Evolutionary conservation across 306 rosid genomes (phyloP).

Genomic region (Prunus mongolica): DNA sequence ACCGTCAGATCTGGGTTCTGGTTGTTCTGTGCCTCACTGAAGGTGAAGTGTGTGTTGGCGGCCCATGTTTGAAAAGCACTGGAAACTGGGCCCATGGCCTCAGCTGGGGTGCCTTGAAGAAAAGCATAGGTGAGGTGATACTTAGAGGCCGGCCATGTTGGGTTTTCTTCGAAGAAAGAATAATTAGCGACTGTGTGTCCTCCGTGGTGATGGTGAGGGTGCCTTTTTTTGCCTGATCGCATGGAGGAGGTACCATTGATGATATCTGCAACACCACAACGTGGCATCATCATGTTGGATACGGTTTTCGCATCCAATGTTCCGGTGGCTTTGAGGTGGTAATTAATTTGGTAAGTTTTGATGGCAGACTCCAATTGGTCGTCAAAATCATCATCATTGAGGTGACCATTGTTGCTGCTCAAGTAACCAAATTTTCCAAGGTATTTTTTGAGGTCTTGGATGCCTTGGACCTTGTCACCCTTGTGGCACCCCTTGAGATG

Average conservation of each 20-base stretch:
- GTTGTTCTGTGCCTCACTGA: background rate
- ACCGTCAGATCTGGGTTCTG: slow-evolving; percentile 7
- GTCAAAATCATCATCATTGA: slow-evolving; percentile 17
- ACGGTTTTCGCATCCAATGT: slow-evolving; percentile 28
- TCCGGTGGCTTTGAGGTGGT: slow-evolving; percentile 23
- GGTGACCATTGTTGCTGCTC: background rate
- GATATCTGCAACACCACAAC: slow-evolving; percentile 43
- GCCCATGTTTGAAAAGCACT: slow-evolving; percentile 32
- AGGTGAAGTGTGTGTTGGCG: slow-evolving; percentile 1
- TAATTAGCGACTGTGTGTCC: background rate
- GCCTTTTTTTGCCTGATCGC: slow-evolving; percentile 9
- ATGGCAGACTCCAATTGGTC: slow-evolving; percentile 33
- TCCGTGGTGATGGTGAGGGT: background rate
- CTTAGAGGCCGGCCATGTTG: slow-evolving; percentile 23
- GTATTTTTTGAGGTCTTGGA: slow-evolving; percentile 33
- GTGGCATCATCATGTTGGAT: slow-evolving; percentile 28
- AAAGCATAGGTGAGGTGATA: slow-evolving; percentile 18
- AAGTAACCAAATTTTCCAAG: slow-evolving; percentile 42
- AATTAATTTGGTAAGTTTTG: slow-evolving; percentile 34
- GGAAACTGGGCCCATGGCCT: background rate
- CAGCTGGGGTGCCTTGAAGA: background rate
- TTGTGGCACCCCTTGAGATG: slow-evolving; percentile 26
- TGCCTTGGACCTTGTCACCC: slow-evolving; percentile 37
- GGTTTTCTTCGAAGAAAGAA: slow-evolving; percentile 4
- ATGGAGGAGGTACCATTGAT: slow-evolving; percentile 17